Percentiles rank a stretch among this genome's conserved stretches.
Evolutionary conservation across 2,329 filamentous ascomycete species (phyloP).

Genomic region (Ascochyta clinopodiicola): DNA sequence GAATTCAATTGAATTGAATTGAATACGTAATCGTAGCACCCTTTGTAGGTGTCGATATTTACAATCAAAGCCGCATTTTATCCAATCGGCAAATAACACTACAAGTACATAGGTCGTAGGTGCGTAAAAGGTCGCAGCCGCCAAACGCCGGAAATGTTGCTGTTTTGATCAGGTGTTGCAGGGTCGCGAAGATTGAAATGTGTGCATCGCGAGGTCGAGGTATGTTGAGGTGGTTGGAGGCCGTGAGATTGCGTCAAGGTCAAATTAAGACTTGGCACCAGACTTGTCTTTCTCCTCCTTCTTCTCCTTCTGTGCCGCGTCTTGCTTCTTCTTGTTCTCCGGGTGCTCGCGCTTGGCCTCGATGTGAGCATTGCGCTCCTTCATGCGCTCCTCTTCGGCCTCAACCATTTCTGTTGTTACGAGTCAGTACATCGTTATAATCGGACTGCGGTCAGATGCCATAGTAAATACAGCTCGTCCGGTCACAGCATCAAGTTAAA

Average conservation of each 20-base stretch:
- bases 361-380: constrained; percentile 53
- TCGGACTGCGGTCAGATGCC: constrained; percentile 5
- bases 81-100: constrained; percentile 7
- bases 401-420: constrained; percentile 74
- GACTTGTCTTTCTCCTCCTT: constrained; percentile 32
- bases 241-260: background rate
- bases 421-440: constrained; percentile 23
- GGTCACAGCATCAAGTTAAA: constrained; percentile 17
- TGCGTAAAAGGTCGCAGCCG: constrained; percentile 9
- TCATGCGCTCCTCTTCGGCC: constrained; percentile 71
- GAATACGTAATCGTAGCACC: background rate
- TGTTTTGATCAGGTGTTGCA: background rate
- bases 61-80: constrained; percentile 11
- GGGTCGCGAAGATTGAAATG: background rate
- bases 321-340: constrained; percentile 22
- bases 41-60: background rate
- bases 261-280: constrained; percentile 14
- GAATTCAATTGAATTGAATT: background rate
- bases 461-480: constrained; percentile 16
- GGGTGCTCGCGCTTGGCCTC: constrained; percentile 23
- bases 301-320: constrained; percentile 25
- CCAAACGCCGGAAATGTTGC: constrained; percentile 31
- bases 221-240: background rate
- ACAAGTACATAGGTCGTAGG: constrained; percentile 23
- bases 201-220: background rate